Conservation (phyloP, 768 basidiomycete species). For the Trametes cinnabarina region DNA sequence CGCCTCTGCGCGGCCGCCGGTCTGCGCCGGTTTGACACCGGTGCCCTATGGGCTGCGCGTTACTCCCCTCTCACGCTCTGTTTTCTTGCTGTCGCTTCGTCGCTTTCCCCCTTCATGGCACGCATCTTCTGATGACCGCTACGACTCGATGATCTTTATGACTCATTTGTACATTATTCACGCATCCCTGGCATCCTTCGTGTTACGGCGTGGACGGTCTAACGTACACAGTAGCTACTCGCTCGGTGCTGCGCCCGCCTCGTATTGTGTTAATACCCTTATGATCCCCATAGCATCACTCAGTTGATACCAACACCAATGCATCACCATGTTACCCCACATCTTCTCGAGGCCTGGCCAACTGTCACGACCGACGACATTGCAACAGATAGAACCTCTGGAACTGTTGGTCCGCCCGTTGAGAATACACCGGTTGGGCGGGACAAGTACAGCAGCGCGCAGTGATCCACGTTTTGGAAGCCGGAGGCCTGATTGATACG, state of each 20-base stretch:
- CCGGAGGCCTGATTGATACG: constrained; percentile 5
- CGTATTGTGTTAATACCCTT: constrained; percentile 7
- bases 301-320: constrained; percentile 1
- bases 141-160: constrained; percentile 19
- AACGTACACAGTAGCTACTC: constrained; percentile 8
- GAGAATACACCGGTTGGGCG: not conserved
- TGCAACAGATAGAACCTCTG: not conserved
- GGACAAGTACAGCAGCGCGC: constrained; percentile 4
- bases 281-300: constrained; percentile 3
- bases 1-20: not conserved
- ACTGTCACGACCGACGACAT: not conserved
- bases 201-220: constrained; percentile 14
- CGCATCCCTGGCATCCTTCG: not conserved
- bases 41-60: not conserved
- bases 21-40: constrained; percentile 17
- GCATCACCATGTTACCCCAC: constrained; percentile 6
- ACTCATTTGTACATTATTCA: constrained; percentile 21
- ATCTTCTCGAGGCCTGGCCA: not conserved
- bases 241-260: constrained; percentile 14
- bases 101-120: not conserved
- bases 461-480: constrained; percentile 18
- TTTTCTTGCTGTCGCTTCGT: constrained; percentile 13
- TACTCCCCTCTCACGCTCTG: not conserved
- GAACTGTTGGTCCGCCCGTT: not conserved
- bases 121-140: constrained; percentile 5